Percentiles rank a stretch among this genome's conserved stretches.
Evolutionary conservation across 2,329 filamentous ascomycete species (phyloP).

Genomic region (Pseudogymnoascus sp.): DNA sequence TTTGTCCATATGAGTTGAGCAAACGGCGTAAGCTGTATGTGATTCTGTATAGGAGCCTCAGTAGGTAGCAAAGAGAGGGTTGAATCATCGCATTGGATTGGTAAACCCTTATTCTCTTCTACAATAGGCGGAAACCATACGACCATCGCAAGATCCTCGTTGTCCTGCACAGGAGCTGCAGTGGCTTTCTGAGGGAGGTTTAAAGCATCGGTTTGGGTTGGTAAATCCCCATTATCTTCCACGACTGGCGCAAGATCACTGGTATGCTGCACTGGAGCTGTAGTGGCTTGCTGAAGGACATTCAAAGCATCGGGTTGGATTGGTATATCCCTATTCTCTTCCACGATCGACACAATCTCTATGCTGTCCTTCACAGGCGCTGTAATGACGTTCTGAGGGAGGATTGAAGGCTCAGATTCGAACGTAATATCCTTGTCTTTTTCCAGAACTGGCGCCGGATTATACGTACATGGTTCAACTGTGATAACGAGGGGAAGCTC

Average conservation of each 20-base stretch:
- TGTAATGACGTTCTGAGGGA: not conserved
- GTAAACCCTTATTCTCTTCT: not conserved
- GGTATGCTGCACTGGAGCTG: not conserved
- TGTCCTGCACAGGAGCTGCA: not conserved
- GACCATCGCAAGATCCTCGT: not conserved
- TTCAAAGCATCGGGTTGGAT: not conserved
- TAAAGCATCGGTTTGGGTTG: not conserved
- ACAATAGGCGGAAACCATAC: not conserved
- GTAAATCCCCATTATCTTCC: not conserved
- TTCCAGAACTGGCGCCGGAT: not conserved
- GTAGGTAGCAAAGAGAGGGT: not conserved
- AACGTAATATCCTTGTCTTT: not conserved
- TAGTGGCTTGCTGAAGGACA: not conserved
- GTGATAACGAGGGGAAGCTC: not conserved
- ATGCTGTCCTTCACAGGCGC: not conserved
- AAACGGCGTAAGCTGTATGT: not conserved
- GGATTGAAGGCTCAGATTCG: not conserved
- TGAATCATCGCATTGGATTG: not conserved
- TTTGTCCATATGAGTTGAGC: not conserved
- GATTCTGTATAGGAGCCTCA: not conserved
- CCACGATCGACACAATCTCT: not conserved
- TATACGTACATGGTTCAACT: not conserved
- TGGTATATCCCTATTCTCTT: not conserved
- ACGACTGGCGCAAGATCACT: not conserved
- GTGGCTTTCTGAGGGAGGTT: not conserved